Evolutionary conservation across 495 filamentous ascomycete species (phyloP).

Genomic region (Talaromyces trachyspermus): DNA sequence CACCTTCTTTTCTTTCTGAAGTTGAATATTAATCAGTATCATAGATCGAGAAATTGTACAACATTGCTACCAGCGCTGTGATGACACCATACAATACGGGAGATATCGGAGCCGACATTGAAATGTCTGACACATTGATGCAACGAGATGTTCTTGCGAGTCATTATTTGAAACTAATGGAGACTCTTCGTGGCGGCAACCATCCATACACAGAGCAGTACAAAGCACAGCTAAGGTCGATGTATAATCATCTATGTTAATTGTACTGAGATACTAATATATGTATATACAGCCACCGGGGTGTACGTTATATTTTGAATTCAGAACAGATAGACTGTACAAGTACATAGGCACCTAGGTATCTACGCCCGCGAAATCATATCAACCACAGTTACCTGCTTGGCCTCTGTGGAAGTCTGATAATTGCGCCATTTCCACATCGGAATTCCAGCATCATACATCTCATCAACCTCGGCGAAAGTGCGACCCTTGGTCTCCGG

Average conservation of each 20-base stretch:
- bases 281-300: no score
- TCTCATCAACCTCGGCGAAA: constrained; percentile 47
- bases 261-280: not conserved
- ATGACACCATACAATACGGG: constrained; percentile 3
- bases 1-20: not conserved
- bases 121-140: not conserved
- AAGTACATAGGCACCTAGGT: no score
- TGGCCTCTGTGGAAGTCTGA: constrained; percentile 16
- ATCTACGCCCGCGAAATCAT: not conserved
- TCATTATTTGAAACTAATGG: constrained; percentile 27
- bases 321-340: no score
- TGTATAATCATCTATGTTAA: not conserved
- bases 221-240: constrained; percentile 22
- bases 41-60: constrained; percentile 36
- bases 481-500: constrained; percentile 47
- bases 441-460: constrained; percentile 43
- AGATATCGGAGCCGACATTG: constrained; percentile 15
- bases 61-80: constrained; percentile 33
- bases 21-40: constrained; percentile 9
- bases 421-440: constrained; percentile 32
- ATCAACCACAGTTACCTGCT: constrained; percentile 1
- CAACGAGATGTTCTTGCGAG: constrained; percentile 20
- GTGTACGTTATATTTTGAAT: no score
- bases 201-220: constrained; percentile 34
- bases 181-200: constrained; percentile 32